These are phyloP conservation scores for Paracoccidioides lutzii DNA, from an alignment of 2,329 filamentous ascomycete genomes.

Conservation along the genomic window DNA sequence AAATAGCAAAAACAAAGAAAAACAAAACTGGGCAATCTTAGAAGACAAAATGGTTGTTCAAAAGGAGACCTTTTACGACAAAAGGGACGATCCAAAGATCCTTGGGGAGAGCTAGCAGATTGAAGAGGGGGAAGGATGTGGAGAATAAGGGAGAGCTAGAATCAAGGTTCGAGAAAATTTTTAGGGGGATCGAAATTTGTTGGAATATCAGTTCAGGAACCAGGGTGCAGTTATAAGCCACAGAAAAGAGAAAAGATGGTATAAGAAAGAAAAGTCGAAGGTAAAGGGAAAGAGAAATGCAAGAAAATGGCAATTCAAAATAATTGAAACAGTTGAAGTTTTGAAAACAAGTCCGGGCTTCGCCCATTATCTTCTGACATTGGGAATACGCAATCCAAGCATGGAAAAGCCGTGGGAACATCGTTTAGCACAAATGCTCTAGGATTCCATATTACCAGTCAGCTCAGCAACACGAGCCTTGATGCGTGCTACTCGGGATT, in stretches of 20 bases:
- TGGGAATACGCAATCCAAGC: background rate
- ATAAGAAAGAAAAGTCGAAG: background rate
- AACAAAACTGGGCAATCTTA: background rate
- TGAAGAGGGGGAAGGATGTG: background rate
- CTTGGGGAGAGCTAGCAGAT: background rate
- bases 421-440: constrained; percentile 4
- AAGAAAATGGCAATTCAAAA: background rate
- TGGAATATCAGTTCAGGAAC: background rate
- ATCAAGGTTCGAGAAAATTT: background rate
- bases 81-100: constrained; percentile 2
- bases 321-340: background rate
- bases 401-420: background rate
- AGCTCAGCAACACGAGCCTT: constrained; percentile 93
- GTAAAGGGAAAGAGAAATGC: background rate
- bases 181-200: no score
- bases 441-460: constrained; percentile 65
- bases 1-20: background rate
- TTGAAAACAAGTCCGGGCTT: background rate
- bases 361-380: background rate
- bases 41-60: background rate
- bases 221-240: background rate
- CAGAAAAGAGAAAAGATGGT: background rate
- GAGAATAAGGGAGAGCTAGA: background rate
- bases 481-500: constrained; percentile 91
- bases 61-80: background rate